phyloP scores from a whole-genome alignment of 2,329 filamentous ascomycete species.

The Teratosphaeria destructans region DNA sequence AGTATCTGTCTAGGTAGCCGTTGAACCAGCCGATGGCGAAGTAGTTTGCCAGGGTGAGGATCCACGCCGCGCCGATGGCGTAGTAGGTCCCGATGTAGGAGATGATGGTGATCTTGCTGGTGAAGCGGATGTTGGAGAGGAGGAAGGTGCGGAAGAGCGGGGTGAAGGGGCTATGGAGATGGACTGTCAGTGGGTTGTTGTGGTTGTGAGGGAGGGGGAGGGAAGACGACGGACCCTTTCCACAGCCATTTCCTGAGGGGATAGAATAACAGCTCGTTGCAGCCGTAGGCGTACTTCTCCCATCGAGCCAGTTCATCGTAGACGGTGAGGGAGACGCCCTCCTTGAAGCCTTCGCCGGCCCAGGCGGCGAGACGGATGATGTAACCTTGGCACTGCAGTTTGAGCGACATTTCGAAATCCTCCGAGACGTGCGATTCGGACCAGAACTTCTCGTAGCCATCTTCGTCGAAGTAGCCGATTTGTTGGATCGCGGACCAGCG shows the following conservation, averaged over 20 bases:
- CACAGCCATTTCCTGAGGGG: slow-evolving; percentile 53
- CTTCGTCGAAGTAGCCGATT: slow-evolving; percentile 45
- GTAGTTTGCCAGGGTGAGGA: slow-evolving; percentile 60
- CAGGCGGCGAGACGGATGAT: slow-evolving; percentile 60
- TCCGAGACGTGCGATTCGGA: slow-evolving; percentile 67
- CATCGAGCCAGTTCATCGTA: slow-evolving; percentile 63
- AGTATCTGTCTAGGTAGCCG: slow-evolving; percentile 55
- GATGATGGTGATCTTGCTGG: slow-evolving; percentile 61
- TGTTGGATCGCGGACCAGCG: slow-evolving; percentile 57
- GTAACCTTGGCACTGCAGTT: slow-evolving; percentile 59
- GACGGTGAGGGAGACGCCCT: slow-evolving; percentile 62
- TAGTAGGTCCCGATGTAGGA: slow-evolving; percentile 64
- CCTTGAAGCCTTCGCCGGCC: slow-evolving; percentile 59
- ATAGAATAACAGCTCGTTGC: slow-evolving; percentile 61
- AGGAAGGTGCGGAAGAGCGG: slow-evolving; percentile 53
- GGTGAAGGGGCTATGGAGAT: slow-evolving; percentile 50
- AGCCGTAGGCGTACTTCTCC: slow-evolving; percentile 66
- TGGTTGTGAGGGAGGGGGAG: neutral
- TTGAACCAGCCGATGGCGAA: slow-evolving; percentile 63
- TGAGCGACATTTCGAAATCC: slow-evolving; percentile 66
- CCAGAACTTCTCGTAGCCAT: slow-evolving; percentile 57
- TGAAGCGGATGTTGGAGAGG: slow-evolving; percentile 49
- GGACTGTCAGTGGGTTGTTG: neutral
- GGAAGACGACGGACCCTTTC: slow-evolving; percentile 6
- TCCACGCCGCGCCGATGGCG: slow-evolving; percentile 56